phyloP scores from a whole-genome alignment of 176 grass and related monocot genomes.

The Phoenix dactylifera region DNA sequence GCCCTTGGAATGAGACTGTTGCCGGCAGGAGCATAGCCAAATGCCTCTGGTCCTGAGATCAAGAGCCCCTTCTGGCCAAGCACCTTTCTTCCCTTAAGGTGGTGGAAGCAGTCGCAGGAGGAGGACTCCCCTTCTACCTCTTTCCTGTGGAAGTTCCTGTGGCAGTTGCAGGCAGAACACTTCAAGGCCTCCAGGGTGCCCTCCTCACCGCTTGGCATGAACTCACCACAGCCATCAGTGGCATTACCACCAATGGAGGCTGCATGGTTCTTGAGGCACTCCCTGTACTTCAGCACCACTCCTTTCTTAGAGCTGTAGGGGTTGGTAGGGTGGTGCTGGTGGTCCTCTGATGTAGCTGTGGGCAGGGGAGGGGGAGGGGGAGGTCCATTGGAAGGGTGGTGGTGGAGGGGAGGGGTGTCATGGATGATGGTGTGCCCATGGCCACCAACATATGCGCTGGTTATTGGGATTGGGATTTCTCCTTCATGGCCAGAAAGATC shows the following conservation, averaged over 20 bases:
- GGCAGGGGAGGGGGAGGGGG: no score
- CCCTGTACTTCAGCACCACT: conserved; percentile 14
- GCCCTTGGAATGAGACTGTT: neutral
- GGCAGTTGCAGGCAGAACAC: conserved; percentile 18
- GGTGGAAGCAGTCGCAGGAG: conserved; percentile 7
- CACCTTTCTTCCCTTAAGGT: neutral
- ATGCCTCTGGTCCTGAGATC: neutral
- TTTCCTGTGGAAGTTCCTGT: conserved; percentile 23
- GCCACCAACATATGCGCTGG: conserved; percentile 6
- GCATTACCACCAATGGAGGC: conserved; percentile 13
- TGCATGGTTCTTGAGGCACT: conserved; percentile 21
- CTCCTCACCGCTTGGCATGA: conserved; percentile 14
- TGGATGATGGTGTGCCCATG: conserved; percentile 2
- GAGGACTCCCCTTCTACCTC: conserved; percentile 11
- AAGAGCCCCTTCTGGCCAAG: neutral
- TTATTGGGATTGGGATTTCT: conserved; percentile 1
- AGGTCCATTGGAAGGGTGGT: neutral
- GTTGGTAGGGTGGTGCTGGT: neutral
- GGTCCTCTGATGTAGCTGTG: neutral
- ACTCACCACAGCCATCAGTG: conserved; percentile 17
- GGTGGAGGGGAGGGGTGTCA: conserved; percentile 6
- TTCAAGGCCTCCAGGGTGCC: conserved; percentile 7
- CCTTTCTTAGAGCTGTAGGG: neutral
- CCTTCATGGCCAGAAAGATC: conserved; percentile 10
- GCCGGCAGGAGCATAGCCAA: neutral